phyloP scores from a whole-genome alignment of 805 yeast genomes.

The Sugiyamaella lignohabitans region DNA sequence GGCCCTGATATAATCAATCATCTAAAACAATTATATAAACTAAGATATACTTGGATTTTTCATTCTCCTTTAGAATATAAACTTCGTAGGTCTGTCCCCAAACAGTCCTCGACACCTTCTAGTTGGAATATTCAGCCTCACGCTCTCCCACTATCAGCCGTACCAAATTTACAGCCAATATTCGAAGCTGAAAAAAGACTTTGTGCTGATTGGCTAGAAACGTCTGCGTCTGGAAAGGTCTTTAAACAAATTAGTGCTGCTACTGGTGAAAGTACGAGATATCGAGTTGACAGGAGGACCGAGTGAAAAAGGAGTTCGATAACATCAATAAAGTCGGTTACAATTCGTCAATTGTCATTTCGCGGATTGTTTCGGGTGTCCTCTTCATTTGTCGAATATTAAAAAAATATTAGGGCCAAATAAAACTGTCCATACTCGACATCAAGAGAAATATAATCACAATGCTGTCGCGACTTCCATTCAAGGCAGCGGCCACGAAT shows the following conservation, averaged over 20 bases:
- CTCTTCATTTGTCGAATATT: background rate
- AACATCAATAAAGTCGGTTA: background rate
- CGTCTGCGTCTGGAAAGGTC: background rate
- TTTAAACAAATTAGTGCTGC: background rate
- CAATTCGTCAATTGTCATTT: background rate
- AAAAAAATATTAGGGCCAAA: background rate
- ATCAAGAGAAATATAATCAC: background rate
- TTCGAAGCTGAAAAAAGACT: background rate
- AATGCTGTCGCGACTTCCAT: background rate
- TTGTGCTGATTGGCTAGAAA: background rate
- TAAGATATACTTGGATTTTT: no score
- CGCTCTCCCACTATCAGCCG: background rate
- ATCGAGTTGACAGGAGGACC: background rate
- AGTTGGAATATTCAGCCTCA: no score
- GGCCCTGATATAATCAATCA: no score
- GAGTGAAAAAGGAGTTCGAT: background rate
- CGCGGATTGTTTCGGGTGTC: background rate
- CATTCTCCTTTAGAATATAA: no score
- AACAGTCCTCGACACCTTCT: no score
- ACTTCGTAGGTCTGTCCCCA: no score
- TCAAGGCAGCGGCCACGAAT: background rate
- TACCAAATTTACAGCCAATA: background rate
- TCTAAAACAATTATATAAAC: no score
- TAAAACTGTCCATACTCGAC: no score
- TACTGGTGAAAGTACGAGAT: background rate